Evolutionary conservation across 1,284 basidiomycete species (phyloP), one percentile per base, ranked within the genome.

Genomic region (Boletellus sp.): DNA sequence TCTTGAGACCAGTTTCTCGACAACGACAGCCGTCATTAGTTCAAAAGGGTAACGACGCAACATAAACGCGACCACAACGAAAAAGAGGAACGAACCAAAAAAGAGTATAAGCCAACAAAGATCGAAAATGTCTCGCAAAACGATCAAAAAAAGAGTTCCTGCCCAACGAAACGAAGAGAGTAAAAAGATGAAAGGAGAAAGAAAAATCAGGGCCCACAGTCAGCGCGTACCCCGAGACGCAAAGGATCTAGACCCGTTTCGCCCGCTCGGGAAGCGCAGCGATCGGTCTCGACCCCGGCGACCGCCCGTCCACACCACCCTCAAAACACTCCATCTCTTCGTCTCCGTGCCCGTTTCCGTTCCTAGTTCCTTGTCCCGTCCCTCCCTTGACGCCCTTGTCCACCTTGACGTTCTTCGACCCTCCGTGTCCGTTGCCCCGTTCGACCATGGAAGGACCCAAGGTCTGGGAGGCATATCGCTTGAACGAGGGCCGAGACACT

Each of bases 401-500:
- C 21, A 55, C 33, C 22, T 50, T 54, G 24, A 63, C 43, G 0
- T 60, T 46, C n/a, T 61, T 60, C 7, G 50, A 52, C 12, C 58
- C 70, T 1, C 60, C 65, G 16, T 28, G 26, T 28, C 26, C 26
- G 26, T 52, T 60, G 53, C 49, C 60, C 5, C 61, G 44, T 64
- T 45, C 69, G 53, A 78, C 66, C 58, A 75, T 59, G 32, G 77
- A 70, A 5, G 85, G 83, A 1, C 76, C 86, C 6, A 89, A 68
- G 8, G 84, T 85, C 69, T 86, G 83, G 42, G 83, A 86, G 1
- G 86, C 79, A 30, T 86, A 66, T 24, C 87, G 74, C 71, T 89
- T 89, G 64, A 87, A 88, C 26, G 79, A 75, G 13, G 87, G 86
- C 3, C 86, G 69, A 38, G 72, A 60, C 13, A 62, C 55, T 33